Base-by-base conservation (phyloP, 371 early-diverging fungal species). In the Cladochytrium tenue region DNA sequence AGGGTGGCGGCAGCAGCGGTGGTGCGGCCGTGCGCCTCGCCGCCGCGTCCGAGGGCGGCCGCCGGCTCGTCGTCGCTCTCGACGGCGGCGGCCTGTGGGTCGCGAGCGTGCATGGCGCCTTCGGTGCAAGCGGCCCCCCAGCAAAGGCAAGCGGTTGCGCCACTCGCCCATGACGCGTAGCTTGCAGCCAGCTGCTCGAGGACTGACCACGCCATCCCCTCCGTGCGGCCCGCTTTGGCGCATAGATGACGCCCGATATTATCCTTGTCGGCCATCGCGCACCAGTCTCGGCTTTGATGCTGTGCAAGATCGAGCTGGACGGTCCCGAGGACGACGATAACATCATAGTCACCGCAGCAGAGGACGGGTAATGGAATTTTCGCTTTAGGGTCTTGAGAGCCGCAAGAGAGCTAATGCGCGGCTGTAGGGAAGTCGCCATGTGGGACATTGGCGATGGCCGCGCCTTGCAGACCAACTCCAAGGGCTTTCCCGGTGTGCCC, bases 401-500 rank as follows among this genome's bases (percentile, higher is more conserved):
- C 35, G 4, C 43, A 57, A 15, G 51, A 30, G 36, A 10, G n/a
- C 27, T 25, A 7, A 3, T 15, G 28, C 10, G 28, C 51, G 7
- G 50, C 1, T 50, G 68, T 32, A 90, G 90, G 17, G 88, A 88
- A 57, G 82, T 89, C 36, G 82, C 85, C 56, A 85, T 88, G 64
- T 91, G 91, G 91, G 88, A 81, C 72, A 73, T 88, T 10, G 75
- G 76, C 0, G 91, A 91, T 62, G 91, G 91, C 2, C 80, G 89
- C 3, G 89, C 90, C 67, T 78, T 89, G 50, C 85, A 84, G 31
- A 80, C 86, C 0, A 87, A 87, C 66, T 62, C 79, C 7, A 76
- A 64, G 13, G 90, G 87, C 0, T 87, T 88, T 67, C 76, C 82
- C 43, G 88, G 88, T 2, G 69, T 81, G 3, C 86, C 88, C 25